A percentile compares a stretch with the other conserved stretches of the same genome.
phyloP scores from a whole-genome alignment of 441 rosid genomes.

The Erodium moschatum region DNA sequence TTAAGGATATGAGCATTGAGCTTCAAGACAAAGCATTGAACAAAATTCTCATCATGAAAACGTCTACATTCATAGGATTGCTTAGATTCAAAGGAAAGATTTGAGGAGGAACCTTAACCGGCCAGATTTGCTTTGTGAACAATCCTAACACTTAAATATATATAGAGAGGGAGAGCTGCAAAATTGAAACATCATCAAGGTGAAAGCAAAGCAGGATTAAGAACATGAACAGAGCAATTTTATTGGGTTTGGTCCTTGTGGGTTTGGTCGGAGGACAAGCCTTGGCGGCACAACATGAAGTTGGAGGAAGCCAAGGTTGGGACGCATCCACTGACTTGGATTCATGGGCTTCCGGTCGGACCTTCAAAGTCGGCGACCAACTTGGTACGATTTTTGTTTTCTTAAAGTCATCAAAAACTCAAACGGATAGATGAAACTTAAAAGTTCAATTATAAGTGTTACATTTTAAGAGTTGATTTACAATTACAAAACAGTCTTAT shows the following conservation, averaged over 20 bases:
- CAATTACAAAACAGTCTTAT: too few relatives aligned
- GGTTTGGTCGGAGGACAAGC: conserved; percentile 29
- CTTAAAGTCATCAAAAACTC: too few relatives aligned
- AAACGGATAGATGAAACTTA: too few relatives aligned
- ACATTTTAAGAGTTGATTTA: too few relatives aligned
- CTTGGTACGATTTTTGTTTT: conserved; percentile 31
- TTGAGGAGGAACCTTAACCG: conserved; percentile 25
- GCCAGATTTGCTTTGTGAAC: conserved; percentile 35
- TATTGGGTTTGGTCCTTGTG: conserved; percentile 29
- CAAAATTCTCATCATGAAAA: conserved; percentile 16
- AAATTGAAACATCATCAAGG: neutral
- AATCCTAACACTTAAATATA: conserved; percentile 22
- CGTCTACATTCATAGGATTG: neutral
- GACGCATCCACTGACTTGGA: conserved; percentile 58
- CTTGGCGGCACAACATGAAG: conserved; percentile 46
- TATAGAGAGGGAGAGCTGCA: neutral
- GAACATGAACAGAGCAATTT: conserved; percentile 22
- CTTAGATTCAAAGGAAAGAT: conserved; percentile 71
- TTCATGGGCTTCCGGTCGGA: conserved; percentile 56
- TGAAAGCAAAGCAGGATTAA: neutral
- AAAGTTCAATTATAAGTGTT: too few relatives aligned
- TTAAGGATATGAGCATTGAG: neutral
- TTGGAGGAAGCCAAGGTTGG: conserved; percentile 93
- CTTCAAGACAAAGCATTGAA: conserved; percentile 20
- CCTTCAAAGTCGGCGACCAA: conserved; percentile 78